phyloP scores from a whole-genome alignment of 1,284 basidiomycete genomes.

The Afroboletus lepidellus region DNA sequence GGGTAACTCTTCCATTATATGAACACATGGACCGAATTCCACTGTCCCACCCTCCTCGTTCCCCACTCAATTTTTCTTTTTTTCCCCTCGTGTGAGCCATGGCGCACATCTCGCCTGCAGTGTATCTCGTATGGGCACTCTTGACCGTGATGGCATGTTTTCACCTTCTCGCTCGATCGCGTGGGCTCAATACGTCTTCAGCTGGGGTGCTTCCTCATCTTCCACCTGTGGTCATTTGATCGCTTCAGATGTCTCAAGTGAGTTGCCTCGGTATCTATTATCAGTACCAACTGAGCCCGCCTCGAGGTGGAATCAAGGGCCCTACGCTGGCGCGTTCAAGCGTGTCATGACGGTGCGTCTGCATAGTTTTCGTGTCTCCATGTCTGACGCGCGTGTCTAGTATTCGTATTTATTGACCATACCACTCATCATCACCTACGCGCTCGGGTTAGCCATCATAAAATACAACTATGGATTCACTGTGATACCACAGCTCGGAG shows the following conservation, averaged over 20 bases:
- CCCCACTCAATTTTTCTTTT: too few species aligned
- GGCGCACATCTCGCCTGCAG: constrained; percentile 63
- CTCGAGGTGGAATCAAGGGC: constrained; percentile 63
- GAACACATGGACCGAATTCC: background rate
- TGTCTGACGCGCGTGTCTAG: constrained; percentile 37
- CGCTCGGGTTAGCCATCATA: constrained; percentile 62
- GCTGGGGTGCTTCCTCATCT: constrained; percentile 62
- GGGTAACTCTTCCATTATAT: background rate
- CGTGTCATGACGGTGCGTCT: constrained; percentile 73
- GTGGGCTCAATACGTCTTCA: constrained; percentile 24
- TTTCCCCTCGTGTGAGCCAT: constrained; percentile 24
- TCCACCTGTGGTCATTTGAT: constrained; percentile 77
- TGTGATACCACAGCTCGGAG: constrained; percentile 41
- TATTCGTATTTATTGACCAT: constrained; percentile 69
- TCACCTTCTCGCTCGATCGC: background rate
- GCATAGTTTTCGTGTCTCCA: too few species aligned
- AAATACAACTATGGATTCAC: constrained; percentile 70
- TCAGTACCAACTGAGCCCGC: background rate
- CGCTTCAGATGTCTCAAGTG: constrained; percentile 69
- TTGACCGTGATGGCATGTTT: constrained; percentile 48
- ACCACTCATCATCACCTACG: constrained; percentile 58
- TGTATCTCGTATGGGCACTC: constrained; percentile 61
- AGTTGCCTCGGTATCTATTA: constrained; percentile 15
- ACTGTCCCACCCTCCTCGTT: background rate
- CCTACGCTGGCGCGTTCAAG: constrained; percentile 69